Percentiles rank a stretch among this genome's conserved stretches.
These are phyloP conservation scores for Stropharia rugosoannulata DNA, from an alignment of 768 basidiomycete species.

Conservation along the genomic window DNA sequence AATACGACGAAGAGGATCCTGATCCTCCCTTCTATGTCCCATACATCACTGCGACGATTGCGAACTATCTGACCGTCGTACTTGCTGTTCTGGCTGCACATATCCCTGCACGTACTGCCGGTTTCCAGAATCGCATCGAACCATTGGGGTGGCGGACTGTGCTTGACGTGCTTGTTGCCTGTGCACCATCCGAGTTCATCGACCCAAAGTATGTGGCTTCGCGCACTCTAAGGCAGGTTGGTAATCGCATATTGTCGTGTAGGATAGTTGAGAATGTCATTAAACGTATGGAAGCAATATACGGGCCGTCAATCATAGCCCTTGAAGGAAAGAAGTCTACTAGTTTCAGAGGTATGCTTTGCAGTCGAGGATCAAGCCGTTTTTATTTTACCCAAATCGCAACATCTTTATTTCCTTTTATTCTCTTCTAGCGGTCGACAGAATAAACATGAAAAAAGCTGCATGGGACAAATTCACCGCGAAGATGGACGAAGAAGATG, in stretches of 20 bases:
- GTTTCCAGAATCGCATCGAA: conserved; percentile 63
- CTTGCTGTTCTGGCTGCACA: conserved; percentile 56
- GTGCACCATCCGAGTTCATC: conserved; percentile 32
- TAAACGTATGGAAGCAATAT: conserved; percentile 26
- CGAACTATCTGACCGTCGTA: conserved; percentile 47
- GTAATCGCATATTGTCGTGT: conserved; percentile 11
- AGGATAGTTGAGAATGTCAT: conserved; percentile 28
- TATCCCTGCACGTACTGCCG: conserved; percentile 51
- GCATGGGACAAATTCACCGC: not conserved
- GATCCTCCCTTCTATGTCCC: conserved; percentile 28
- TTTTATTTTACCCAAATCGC: too few species aligned
- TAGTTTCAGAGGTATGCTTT: conserved; percentile 14
- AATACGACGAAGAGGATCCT: conserved; percentile 29
- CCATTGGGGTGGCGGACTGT: conserved; percentile 66
- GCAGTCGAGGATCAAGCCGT: too few species aligned
- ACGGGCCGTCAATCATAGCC: conserved; percentile 17
- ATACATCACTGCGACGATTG: conserved; percentile 41
- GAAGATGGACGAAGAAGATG: not conserved
- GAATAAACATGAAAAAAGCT: conserved; percentile 10
- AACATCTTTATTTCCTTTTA: not conserved
- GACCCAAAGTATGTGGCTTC: conserved; percentile 34
- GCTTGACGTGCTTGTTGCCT: conserved; percentile 48
- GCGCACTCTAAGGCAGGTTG: not conserved
- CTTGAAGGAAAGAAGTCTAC: conserved; percentile 16
- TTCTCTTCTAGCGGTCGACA: conserved; percentile 11